These are phyloP conservation scores for Pelargonium nanum DNA, from an alignment of 345 rosid genomes.

Conservation along the genomic window DNA sequence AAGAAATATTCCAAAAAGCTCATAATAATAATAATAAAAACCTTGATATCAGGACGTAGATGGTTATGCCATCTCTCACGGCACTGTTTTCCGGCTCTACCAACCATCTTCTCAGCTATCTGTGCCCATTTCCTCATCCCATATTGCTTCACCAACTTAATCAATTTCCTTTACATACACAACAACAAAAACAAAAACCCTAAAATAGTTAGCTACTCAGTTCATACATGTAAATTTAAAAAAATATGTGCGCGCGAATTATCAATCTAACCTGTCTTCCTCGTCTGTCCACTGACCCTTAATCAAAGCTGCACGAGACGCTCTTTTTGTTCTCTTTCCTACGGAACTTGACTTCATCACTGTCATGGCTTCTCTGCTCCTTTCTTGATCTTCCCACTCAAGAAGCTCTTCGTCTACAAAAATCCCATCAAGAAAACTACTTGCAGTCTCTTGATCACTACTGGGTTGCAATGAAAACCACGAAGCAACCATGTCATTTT, in stretches of 20 bases:
- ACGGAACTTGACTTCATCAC: slow-evolving; percentile 12
- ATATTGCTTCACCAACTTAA: slow-evolving; percentile 67
- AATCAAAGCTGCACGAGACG: slow-evolving; percentile 37
- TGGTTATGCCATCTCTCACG: slow-evolving; percentile 99
- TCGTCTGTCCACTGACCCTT: slow-evolving; percentile 97
- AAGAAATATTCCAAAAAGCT: background rate
- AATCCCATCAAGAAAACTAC: slow-evolving; percentile 14
- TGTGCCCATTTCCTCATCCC: slow-evolving; percentile 88
- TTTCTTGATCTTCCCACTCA: slow-evolving; percentile 15
- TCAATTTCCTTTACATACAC: slow-evolving; percentile 38
- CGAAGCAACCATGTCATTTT: slow-evolving; percentile 13
- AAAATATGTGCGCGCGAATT: background rate
- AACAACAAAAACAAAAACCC: background rate
- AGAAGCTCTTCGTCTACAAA: slow-evolving; percentile 12
- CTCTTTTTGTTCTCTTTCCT: slow-evolving; percentile 15
- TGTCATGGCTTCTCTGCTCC: slow-evolving; percentile 9
- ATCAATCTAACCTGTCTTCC: slow-evolving; percentile 62
- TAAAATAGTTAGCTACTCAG: background rate
- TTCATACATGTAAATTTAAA: background rate
- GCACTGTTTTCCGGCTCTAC: slow-evolving; percentile 94
- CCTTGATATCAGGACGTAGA: slow-evolving; percentile 91
- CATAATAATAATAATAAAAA: slow-evolving; percentile 6
- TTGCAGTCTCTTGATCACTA: background rate
- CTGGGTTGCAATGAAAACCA: background rate
- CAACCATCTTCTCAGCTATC: slow-evolving; percentile 63